Evolutionary conservation across 495 filamentous ascomycete species (phyloP).

Genomic region (Hypoxylon cercidicola): DNA sequence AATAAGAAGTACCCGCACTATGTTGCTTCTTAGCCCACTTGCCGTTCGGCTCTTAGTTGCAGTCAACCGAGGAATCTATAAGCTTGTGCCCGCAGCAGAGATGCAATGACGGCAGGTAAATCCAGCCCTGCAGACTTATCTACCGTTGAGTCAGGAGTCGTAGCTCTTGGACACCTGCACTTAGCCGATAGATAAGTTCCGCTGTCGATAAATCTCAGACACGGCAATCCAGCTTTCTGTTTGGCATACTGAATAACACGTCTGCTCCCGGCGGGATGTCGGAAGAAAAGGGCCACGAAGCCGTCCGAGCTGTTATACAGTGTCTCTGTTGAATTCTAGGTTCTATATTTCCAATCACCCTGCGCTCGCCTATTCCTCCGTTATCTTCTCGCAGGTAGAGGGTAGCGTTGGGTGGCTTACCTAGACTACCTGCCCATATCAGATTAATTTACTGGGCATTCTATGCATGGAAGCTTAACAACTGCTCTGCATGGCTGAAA

Average conservation of each 20-base stretch:
- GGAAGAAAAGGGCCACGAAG: conserved; percentile 17
- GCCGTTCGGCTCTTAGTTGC: no score
- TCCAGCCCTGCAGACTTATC: no score
- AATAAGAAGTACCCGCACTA: no score
- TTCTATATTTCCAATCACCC: conserved; percentile 6
- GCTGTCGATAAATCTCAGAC: background rate
- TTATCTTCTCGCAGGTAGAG: conserved; percentile 22
- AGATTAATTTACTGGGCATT: conserved; percentile 22
- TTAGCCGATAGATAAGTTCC: no score
- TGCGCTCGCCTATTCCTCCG: background rate
- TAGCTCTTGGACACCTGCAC: no score
- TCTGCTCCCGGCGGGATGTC: conserved; percentile 16
- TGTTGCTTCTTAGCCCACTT: no score
- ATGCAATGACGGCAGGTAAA: no score
- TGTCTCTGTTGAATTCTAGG: background rate
- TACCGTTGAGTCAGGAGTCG: no score
- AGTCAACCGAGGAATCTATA: no score
- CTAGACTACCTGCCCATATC: conserved; percentile 18
- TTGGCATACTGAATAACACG: background rate
- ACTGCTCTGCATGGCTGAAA: conserved; percentile 29
- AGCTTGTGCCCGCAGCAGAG: no score
- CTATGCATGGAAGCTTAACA: conserved; percentile 27
- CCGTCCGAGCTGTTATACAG: background rate
- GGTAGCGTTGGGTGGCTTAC: background rate
- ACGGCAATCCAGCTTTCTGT: background rate